Conservation (phyloP, 495 filamentous ascomycete genomes). For the Talaromyces ruber region DNA sequence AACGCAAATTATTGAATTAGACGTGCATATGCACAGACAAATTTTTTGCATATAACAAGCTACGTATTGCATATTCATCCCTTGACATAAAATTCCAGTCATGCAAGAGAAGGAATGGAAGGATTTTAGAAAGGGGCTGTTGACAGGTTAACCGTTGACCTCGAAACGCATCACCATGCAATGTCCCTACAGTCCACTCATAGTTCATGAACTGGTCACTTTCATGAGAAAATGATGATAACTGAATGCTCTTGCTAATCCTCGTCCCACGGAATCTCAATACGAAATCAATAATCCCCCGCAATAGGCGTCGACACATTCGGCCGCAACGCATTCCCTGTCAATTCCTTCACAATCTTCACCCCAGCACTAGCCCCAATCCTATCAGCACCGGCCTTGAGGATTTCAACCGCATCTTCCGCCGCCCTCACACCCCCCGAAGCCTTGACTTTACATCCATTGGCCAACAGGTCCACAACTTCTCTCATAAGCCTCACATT, state of each 20-base stretch:
- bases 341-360: conserved; percentile 44
- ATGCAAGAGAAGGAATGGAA: conserved; percentile 9
- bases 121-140: neutral
- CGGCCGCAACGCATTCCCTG: conserved; percentile 10
- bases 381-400: conserved; percentile 56
- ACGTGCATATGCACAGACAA: neutral
- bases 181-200: neutral
- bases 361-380: conserved; percentile 56
- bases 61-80: neutral
- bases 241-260: neutral
- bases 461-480: conserved; percentile 26
- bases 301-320: conserved; percentile 1
- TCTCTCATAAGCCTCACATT: conserved; percentile 51
- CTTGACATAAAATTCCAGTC: neutral
- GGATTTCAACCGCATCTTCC: conserved; percentile 44
- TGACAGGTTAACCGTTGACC: conserved; percentile 1
- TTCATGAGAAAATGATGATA: neutral
- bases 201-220: neutral
- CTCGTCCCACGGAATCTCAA: neutral
- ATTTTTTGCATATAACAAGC: neutral
- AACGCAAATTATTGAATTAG: neutral
- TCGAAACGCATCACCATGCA: neutral
- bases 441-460: conserved; percentile 53
- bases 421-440: conserved; percentile 53
- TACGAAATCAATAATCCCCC: neutral